Evolutionary conservation across 768 basidiomycete genomes (phyloP), one percentile per base, ranked within the genome.

Genomic region (Phlegmacium glaucopus): DNA sequence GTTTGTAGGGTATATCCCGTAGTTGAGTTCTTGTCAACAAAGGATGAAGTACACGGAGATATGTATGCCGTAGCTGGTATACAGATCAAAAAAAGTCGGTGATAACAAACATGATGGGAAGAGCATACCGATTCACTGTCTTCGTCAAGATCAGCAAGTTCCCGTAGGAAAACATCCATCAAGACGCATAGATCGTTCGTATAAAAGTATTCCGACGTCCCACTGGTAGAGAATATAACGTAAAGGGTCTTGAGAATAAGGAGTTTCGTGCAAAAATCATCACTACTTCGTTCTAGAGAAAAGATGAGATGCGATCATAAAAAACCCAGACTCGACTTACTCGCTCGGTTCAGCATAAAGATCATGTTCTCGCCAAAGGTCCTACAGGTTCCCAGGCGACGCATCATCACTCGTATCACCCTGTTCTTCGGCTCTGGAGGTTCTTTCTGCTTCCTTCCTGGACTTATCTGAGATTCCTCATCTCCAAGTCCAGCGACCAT

Each of bases 331-430:
- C 5, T 22, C 5, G 22, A 75, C 89, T 57, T 60, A 94, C 94
- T 79, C 38, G 94, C 89, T 49, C 96, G 84, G 60, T 99, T 98
- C 38, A 99, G 72, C 89, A 99, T 99, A 66, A 97, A 99, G 47
- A 99, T 97, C 77, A 99, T 81, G 62, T 98, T 99, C 70, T 94
- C 94, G 4, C 94, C 94, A 60, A 99, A 96, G 1, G 96, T 96
- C 72, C 90, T 90, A 66, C 84, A 90, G n/a, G 81, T 82, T 4
- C 87, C 85, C 22, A 90, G 67, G 15, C 94, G 82, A n/a, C 86
- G 75, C 74, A 90, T 86, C 17, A 99, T 73, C 0, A 95, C 83
- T 16, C 81, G 75, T 43, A 98, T 66, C 2, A 99, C 85, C 17
- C 91, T 77, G 61, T 99, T 99, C 48, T 77, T 72, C 12, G 67